Percentiles rank a stretch among this genome's conserved stretches.
phyloP scores from a whole-genome alignment of 1,284 basidiomycete species.

The Tilletia caries region DNA sequence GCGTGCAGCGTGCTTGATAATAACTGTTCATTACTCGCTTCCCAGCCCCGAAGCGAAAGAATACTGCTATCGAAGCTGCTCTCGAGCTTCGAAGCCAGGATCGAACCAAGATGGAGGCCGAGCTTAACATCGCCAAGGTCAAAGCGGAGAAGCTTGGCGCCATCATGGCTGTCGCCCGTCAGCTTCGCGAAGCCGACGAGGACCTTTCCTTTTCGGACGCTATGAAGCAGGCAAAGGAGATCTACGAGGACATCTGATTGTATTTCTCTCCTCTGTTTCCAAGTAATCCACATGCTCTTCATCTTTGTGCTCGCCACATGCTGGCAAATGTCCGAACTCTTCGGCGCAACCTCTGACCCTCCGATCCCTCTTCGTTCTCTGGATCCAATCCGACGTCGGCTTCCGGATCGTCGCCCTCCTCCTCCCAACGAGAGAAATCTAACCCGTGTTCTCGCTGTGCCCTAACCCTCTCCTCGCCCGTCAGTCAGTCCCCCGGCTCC shows the following conservation, averaged over 20 bases:
- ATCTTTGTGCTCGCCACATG: too few species aligned
- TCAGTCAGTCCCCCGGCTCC: background rate
- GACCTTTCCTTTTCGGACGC: background rate
- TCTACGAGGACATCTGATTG: background rate
- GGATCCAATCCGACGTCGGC: background rate
- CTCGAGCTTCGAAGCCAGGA: background rate
- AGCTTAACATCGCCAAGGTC: background rate
- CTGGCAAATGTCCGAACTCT: too few species aligned
- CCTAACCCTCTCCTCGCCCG: background rate
- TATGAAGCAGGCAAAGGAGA: background rate
- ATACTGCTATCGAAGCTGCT: background rate
- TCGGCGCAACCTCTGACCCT: background rate
- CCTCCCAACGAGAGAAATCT: background rate
- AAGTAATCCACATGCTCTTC: too few species aligned
- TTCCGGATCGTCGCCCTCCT: background rate
- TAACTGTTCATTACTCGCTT: too few species aligned
- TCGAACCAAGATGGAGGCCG: background rate
- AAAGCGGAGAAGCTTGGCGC: background rate
- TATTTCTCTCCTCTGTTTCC: too few species aligned
- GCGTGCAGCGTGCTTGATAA: too few species aligned
- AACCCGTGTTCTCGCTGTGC: background rate
- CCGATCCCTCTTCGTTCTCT: background rate
- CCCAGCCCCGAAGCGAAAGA: background rate
- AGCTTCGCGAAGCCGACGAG: background rate
- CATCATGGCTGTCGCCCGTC: background rate